phyloP scores from a whole-genome alignment of 2,329 filamentous ascomycete genomes.

The Aspergillus nomiae region DNA sequence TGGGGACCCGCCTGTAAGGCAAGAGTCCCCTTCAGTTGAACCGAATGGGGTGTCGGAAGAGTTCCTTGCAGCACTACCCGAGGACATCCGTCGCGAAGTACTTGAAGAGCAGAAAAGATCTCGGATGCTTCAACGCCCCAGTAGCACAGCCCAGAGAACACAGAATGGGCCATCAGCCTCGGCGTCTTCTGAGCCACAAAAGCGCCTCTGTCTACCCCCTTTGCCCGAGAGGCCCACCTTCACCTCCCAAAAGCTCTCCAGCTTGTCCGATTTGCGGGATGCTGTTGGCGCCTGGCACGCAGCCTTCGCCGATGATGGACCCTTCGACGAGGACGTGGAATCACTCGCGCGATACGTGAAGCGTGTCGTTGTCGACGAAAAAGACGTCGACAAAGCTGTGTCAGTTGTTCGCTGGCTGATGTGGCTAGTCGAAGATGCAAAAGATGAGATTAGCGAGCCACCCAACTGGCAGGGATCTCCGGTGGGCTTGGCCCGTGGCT shows the following conservation, averaged over 20 bases:
- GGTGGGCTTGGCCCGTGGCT: slow-evolving; percentile 5
- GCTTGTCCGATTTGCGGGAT: slow-evolving; percentile 66
- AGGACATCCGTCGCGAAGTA: slow-evolving; percentile 77
- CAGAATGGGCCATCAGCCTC: slow-evolving; percentile 21
- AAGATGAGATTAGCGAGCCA: slow-evolving; percentile 40
- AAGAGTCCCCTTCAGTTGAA: slow-evolving; percentile 30
- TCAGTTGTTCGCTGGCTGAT: slow-evolving; percentile 67
- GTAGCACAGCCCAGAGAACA: slow-evolving; percentile 40
- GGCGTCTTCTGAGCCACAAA: slow-evolving; percentile 23
- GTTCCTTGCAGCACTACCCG: slow-evolving; percentile 80
- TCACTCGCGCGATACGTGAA: slow-evolving; percentile 73
- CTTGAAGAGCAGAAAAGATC: slow-evolving; percentile 69
- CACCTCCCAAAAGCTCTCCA: slow-evolving; percentile 59
- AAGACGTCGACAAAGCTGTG: slow-evolving; percentile 73
- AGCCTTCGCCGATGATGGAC: slow-evolving; percentile 72
- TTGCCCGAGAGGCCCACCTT: slow-evolving; percentile 60
- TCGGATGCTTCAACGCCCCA: slow-evolving; percentile 60
- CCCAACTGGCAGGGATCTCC: slow-evolving; percentile 20
- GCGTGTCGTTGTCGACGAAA: slow-evolving; percentile 73
- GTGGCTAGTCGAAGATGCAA: slow-evolving; percentile 42
- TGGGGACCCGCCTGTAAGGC: slow-evolving; percentile 15
- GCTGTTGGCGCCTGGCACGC: slow-evolving; percentile 76
- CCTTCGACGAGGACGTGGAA: slow-evolving; percentile 75
- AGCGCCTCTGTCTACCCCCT: slow-evolving; percentile 46
- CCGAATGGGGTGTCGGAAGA: slow-evolving; percentile 59